Evolutionary conservation across 805 yeast genomes (phyloP).

Genomic region (Zygosaccharomyces pseudorouxii): DNA sequence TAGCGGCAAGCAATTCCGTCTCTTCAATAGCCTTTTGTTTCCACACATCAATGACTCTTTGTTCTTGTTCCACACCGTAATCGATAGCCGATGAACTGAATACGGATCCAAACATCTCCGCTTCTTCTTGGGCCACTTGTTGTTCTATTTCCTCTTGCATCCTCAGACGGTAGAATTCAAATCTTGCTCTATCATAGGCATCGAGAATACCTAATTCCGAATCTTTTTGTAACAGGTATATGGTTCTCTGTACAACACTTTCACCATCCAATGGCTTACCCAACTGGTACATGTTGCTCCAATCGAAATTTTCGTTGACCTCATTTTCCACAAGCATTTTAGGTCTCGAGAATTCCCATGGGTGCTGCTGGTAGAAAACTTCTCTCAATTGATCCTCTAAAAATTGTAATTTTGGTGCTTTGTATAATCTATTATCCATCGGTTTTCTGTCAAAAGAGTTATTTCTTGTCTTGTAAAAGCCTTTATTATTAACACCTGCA

Average conservation of each 20-base stretch:
- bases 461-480: conserved; percentile 36
- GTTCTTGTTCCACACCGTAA: conserved; percentile 67
- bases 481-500: conserved; percentile 14
- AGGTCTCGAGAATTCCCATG: conserved; percentile 96
- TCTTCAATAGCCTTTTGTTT: conserved; percentile 59
- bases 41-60: conserved; percentile 68
- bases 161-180: conserved; percentile 81
- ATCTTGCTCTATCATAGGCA: conserved; percentile 82
- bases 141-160: conserved; percentile 76
- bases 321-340: conserved; percentile 73
- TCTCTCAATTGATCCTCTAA: conserved; percentile 74
- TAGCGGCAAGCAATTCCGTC: conserved; percentile 54
- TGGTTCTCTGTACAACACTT: conserved; percentile 70
- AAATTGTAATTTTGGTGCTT: conserved; percentile 32
- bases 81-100: conserved; percentile 59
- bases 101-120: conserved; percentile 77
- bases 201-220: conserved; percentile 39
- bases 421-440: conserved; percentile 20
- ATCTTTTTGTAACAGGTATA: conserved; percentile 46
- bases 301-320: conserved; percentile 62
- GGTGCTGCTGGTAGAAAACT: conserved; percentile 86
- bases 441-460: conserved; percentile 20
- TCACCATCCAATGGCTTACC: conserved; percentile 83
- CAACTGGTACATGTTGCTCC: conserved; percentile 74
- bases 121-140: conserved; percentile 74